These are phyloP conservation scores for Zygosaccharomyces pseudorouxii DNA, from an alignment of 805 yeast species.

Conservation along the genomic window DNA sequence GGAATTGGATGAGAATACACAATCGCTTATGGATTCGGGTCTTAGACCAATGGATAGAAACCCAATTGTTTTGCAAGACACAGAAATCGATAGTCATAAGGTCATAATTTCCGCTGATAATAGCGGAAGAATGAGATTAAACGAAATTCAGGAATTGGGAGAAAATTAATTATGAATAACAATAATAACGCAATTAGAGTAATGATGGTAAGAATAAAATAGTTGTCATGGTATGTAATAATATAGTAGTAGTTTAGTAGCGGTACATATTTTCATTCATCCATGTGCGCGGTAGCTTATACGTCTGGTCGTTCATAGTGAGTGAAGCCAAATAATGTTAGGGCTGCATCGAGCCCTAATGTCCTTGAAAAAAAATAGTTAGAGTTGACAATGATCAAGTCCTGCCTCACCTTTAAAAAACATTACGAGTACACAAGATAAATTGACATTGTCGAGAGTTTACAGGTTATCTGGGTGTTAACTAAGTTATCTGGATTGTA, in stretches of 20 bases:
- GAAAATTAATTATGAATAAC: not conserved
- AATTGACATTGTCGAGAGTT: not conserved
- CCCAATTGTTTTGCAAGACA: constrained; percentile 10
- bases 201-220: not conserved
- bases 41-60: constrained; percentile 3
- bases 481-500: constrained; percentile 2
- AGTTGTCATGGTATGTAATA: not conserved
- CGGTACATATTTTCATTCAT: not conserved
- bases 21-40: constrained; percentile 4
- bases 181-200: not conserved
- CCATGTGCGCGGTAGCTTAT: not conserved
- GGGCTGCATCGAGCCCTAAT: not conserved
- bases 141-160: constrained; percentile 9
- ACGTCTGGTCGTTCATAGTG: constrained; percentile 3
- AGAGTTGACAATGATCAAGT: not conserved
- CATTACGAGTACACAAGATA: not conserved
- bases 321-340: not conserved
- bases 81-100: constrained; percentile 14
- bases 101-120: constrained; percentile 21
- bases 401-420: not conserved
- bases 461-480: not conserved
- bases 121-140: constrained; percentile 17
- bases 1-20: constrained; percentile 2
- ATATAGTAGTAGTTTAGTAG: not conserved
- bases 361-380: not conserved